phyloP scores from a whole-genome alignment of 2,329 filamentous ascomycete genomes.

The Fusarium denticulatum region DNA sequence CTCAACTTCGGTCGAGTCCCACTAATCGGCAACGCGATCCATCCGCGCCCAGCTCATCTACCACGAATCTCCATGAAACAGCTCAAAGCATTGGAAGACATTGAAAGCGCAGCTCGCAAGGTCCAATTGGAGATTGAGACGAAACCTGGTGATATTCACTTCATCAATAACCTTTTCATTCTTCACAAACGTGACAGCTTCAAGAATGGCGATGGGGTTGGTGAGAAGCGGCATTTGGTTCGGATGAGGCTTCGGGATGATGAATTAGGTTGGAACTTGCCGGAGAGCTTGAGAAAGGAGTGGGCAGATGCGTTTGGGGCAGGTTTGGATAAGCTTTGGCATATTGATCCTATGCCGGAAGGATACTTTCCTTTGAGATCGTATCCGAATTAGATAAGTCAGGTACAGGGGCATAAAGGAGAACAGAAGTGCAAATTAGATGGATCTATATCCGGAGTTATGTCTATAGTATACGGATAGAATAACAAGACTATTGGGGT shows the following conservation, averaged over 20 bases:
- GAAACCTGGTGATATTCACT: conserved; percentile 65
- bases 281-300: conserved; percentile 56
- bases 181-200: conserved; percentile 60
- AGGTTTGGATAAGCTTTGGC: conserved; percentile 58
- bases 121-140: conserved; percentile 64
- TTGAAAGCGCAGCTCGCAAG: conserved; percentile 63
- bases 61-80: conserved; percentile 61
- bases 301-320: conserved; percentile 63
- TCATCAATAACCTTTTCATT: conserved; percentile 71
- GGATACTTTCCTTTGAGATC: conserved; percentile 65
- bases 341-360: conserved; percentile 67
- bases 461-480: background rate
- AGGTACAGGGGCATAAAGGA: accelerated
- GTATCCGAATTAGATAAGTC: conserved; percentile 58
- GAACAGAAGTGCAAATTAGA: accelerated
- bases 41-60: conserved; percentile 60
- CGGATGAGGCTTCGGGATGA: conserved; percentile 67
- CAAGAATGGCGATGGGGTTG: background rate
- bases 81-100: conserved; percentile 64
- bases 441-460: accelerated
- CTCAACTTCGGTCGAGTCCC: conserved; percentile 68
- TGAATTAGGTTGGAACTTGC: conserved; percentile 60
- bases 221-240: conserved; percentile 59
- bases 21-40: conserved; percentile 61
- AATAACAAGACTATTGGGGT: background rate